Conservation (phyloP, 1,284 basidiomycete genomes). For the Ganoderma resinaceum region DNA sequence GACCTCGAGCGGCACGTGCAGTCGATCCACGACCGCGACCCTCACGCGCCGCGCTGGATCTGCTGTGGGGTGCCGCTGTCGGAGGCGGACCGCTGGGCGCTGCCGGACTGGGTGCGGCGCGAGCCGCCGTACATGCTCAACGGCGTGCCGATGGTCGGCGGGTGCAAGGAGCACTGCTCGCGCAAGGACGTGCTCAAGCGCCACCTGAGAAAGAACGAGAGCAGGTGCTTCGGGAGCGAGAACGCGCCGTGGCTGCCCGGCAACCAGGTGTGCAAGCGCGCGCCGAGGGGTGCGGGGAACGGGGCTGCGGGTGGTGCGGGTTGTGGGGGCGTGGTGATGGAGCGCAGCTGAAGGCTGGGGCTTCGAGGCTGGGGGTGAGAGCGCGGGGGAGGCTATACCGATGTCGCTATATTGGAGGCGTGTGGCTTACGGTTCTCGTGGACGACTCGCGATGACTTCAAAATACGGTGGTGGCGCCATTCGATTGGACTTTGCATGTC, state of each 20-base stretch:
- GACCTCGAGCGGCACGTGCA: slow-evolving; percentile 20
- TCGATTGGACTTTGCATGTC: not conserved
- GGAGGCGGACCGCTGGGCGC: slow-evolving; percentile 9
- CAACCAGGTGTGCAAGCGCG: not conserved
- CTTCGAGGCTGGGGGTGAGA: not conserved
- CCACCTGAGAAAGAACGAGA: slow-evolving; percentile 26
- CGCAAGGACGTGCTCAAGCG: slow-evolving; percentile 36
- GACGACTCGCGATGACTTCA: no score
- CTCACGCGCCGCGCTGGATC: slow-evolving; percentile 13
- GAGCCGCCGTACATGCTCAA: slow-evolving; percentile 12
- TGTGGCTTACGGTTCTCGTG: not conserved
- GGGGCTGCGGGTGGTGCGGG: not conserved
- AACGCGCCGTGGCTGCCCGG: slow-evolving; percentile 9
- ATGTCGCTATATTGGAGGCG: no score
- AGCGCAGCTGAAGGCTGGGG: not conserved
- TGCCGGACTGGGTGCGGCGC: slow-evolving; percentile 1
- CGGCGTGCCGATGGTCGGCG: slow-evolving; percentile 29
- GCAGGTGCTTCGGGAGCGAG: slow-evolving; percentile 12
- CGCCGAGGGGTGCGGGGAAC: not conserved
- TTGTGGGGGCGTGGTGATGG: not conserved
- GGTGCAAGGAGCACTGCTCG: slow-evolving; percentile 31
- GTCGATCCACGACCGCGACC: slow-evolving; percentile 14
- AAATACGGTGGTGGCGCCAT: not conserved
- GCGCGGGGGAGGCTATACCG: not conserved
- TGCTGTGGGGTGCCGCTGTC: slow-evolving; percentile 30